These are phyloP conservation scores for Acrocalymma vagum DNA, from an alignment of 2,329 filamentous ascomycete species.

Conservation along the genomic window DNA sequence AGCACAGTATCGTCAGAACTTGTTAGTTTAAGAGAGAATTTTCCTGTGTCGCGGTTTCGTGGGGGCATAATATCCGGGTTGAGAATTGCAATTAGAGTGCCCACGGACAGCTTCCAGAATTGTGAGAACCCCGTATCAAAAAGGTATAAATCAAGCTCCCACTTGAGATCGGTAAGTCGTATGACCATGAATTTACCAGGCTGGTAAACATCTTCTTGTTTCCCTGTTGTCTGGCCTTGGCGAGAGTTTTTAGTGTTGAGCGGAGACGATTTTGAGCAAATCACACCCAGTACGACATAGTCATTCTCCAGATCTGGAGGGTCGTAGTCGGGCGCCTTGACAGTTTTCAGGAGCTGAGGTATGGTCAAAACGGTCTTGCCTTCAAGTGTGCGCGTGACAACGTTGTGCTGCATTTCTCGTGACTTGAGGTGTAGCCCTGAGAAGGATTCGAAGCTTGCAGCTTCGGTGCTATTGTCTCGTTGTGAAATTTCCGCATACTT, in stretches of 20 bases:
- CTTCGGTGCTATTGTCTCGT: constrained; percentile 60
- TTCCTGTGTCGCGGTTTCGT: constrained; percentile 78
- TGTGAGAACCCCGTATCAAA: constrained; percentile 90
- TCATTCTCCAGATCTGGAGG: constrained; percentile 85
- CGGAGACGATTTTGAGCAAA: constrained; percentile 88
- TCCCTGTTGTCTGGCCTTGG: constrained; percentile 49
- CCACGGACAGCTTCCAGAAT: constrained; percentile 92
- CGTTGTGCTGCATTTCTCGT: constrained; percentile 81
- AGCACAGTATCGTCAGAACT: constrained; percentile 89
- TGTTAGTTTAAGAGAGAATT: constrained; percentile 85
- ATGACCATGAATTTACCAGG: constrained; percentile 92
- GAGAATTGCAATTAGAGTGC: constrained; percentile 90
- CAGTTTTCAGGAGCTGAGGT: constrained; percentile 79
- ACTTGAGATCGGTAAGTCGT: constrained; percentile 85
- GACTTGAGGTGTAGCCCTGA: constrained; percentile 85
- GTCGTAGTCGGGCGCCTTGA: constrained; percentile 84
- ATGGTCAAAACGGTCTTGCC: constrained; percentile 81
- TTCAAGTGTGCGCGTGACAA: constrained; percentile 78
- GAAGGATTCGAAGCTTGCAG: constrained; percentile 74
- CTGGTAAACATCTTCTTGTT: constrained; percentile 62
- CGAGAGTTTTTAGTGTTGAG: constrained; percentile 64
- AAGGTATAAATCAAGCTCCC: constrained; percentile 89
- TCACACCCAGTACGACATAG: constrained; percentile 86
- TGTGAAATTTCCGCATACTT: constrained; percentile 41
- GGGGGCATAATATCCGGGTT: constrained; percentile 94